Evolutionary conservation across 345 rosid genomes (phyloP).

Genomic region (Moringa oleifera): DNA sequence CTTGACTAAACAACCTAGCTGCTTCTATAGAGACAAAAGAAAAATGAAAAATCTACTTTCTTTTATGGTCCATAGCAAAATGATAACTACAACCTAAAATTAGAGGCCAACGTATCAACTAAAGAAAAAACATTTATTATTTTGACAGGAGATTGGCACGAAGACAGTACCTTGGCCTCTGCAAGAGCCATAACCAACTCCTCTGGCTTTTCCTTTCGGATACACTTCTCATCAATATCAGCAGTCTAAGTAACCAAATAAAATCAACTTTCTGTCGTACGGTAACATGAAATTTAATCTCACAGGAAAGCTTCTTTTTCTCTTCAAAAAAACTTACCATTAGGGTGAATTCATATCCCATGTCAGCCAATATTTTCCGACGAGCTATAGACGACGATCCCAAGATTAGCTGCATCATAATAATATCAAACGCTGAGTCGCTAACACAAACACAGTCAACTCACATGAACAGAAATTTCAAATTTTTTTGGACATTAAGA

Average conservation of each 20-base stretch:
- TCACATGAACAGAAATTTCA: slow-evolving; percentile 1
- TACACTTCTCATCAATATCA: slow-evolving; percentile 81
- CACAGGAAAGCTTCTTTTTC: not conserved
- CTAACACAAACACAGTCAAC: not conserved
- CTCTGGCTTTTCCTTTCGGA: slow-evolving; percentile 76
- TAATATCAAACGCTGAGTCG: not conserved
- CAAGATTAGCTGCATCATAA: slow-evolving; percentile 56
- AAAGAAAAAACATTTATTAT: not conserved
- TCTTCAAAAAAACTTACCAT: slow-evolving; percentile 37
- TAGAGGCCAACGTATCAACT: not conserved
- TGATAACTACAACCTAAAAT: not conserved
- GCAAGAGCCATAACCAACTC: slow-evolving; percentile 88
- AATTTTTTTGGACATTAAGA: not conserved
- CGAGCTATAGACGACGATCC: slow-evolving; percentile 83
- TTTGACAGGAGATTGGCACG: not conserved
- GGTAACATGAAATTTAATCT: not conserved
- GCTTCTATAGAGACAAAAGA: too few relatives aligned
- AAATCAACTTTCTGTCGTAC: not conserved
- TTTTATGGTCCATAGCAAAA: not conserved
- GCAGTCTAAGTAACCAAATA: slow-evolving; percentile 48
- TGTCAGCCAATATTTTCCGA: slow-evolving; percentile 57
- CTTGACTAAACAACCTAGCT: too few relatives aligned
- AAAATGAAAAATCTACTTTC: not conserved
- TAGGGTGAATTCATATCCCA: slow-evolving; percentile 85
- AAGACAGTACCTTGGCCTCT: slow-evolving; percentile 68